These are phyloP conservation scores for Cutaneotrichosporon mucoides DNA, from an alignment of 1,284 basidiomycete genomes.

Conservation along the genomic window DNA sequence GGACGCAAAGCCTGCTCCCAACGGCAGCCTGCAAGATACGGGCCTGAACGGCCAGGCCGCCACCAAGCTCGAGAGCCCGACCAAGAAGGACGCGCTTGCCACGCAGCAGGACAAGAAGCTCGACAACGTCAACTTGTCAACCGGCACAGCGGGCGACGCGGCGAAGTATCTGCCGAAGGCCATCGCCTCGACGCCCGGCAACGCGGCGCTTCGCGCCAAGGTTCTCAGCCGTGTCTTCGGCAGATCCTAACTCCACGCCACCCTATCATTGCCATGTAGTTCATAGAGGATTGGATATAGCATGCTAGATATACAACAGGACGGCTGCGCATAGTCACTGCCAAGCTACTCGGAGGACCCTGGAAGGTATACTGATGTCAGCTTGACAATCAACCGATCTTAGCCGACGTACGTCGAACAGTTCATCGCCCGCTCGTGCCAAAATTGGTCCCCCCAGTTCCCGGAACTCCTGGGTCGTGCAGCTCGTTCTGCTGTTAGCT, in stretches of 20 bases:
- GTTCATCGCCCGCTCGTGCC: constrained; percentile 20
- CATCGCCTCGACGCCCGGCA: constrained; percentile 39
- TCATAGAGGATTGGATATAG: neutral
- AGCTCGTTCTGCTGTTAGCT: constrained; percentile 12
- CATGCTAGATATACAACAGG: neutral
- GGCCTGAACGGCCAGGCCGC: too few relatives aligned
- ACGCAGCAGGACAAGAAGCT: neutral
- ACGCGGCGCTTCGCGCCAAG: constrained; percentile 33
- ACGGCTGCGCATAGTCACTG: too few relatives aligned
- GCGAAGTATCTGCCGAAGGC: constrained; percentile 29
- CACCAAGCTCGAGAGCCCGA: too few relatives aligned
- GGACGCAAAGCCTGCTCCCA: too few relatives aligned
- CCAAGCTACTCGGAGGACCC: too few relatives aligned
- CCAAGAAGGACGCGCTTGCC: too few relatives aligned
- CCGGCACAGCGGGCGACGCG: constrained; percentile 19
- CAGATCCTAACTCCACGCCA: neutral
- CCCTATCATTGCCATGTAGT: too few relatives aligned
- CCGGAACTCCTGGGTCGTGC: constrained; percentile 40
- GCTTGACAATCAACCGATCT: too few relatives aligned
- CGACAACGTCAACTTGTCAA: constrained; percentile 18
- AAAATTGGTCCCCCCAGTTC: constrained; percentile 43
- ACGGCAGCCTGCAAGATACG: too few relatives aligned
- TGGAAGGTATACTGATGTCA: too few relatives aligned
- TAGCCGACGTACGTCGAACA: too few relatives aligned
- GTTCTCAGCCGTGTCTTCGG: constrained; percentile 45